phyloP scores from a whole-genome alignment of 208 protist genomes.

The Leishmania lainsoni region DNA sequence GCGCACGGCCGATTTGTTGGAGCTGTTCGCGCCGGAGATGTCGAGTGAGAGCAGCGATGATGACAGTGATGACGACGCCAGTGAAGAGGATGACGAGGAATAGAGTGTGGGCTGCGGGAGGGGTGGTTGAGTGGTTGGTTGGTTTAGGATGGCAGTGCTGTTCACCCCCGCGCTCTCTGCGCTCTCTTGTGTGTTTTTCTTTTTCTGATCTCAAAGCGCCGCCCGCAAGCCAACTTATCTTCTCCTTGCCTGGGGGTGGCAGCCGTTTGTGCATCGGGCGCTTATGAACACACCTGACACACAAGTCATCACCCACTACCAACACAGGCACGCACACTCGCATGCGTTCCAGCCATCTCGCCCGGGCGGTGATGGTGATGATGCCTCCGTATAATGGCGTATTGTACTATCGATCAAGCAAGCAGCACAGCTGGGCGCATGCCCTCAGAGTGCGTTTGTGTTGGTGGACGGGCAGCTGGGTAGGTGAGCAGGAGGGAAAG shows the following conservation, averaged over 20 bases:
- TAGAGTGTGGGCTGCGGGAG: not conserved
- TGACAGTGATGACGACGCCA: conserved; percentile 1
- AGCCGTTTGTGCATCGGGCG: not conserved
- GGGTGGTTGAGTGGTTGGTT: not conserved
- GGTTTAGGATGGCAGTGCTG: not conserved
- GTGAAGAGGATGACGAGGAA: conserved; percentile 11
- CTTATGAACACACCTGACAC: not conserved
- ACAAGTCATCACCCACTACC: not conserved
- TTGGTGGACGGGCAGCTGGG: not conserved
- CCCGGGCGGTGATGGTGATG: not conserved
- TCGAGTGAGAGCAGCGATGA: conserved; percentile 27
- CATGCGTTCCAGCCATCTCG: not conserved
- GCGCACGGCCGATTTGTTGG: conserved; percentile 51
- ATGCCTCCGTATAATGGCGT: not conserved
- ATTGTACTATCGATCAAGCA: not conserved
- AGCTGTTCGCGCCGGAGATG: conserved; percentile 47
- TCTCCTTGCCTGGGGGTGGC: not conserved
- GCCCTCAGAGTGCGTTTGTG: not conserved
- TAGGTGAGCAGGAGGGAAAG: conserved; percentile 3
- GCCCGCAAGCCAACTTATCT: not conserved
- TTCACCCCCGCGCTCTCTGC: not conserved
- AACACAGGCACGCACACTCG: not conserved
- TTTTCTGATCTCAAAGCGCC: not conserved
- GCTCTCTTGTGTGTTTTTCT: no score
- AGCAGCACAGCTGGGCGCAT: not conserved